Conservation (phyloP, 768 basidiomycete species). For the Podaxis sp. region DNA sequence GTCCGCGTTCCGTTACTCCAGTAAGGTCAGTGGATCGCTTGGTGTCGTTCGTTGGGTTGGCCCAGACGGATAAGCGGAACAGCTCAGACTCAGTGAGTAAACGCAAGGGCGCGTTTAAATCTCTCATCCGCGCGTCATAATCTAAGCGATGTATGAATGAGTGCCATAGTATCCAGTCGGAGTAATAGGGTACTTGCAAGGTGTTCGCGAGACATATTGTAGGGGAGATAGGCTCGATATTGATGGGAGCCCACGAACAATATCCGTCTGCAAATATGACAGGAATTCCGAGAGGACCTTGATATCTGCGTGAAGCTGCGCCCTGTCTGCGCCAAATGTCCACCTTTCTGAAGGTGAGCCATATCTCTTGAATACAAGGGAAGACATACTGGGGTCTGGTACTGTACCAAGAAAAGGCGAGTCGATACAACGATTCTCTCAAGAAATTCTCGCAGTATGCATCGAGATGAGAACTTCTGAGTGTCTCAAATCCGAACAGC, state of each 20-base stretch:
- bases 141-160: slow-evolving; percentile 34
- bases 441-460: slow-evolving; percentile 73
- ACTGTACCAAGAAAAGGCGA: slow-evolving; percentile 93
- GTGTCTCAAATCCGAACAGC: slow-evolving; percentile 88
- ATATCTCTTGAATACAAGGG: background rate
- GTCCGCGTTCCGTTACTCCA: slow-evolving; percentile 50
- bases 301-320: slow-evolving; percentile 87
- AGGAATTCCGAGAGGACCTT: slow-evolving; percentile 85
- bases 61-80: slow-evolving; percentile 83
- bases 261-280: slow-evolving; percentile 72
- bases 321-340: slow-evolving; percentile 93
- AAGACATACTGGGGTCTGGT: slow-evolving; percentile 81
- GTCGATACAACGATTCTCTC: slow-evolving; percentile 72
- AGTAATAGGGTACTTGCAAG: slow-evolving; percentile 35
- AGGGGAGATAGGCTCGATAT: slow-evolving; percentile 64
- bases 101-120: slow-evolving; percentile 71
- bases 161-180: background rate
- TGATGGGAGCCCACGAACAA: slow-evolving; percentile 53
- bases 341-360: slow-evolving; percentile 54
- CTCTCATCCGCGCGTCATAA: slow-evolving; percentile 60
- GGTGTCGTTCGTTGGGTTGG: slow-evolving; percentile 78
- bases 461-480: slow-evolving; percentile 88
- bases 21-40: slow-evolving; percentile 65
- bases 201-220: slow-evolving; percentile 41
- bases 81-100: slow-evolving; percentile 92